These are phyloP conservation scores for Penicillium argentinense DNA, from an alignment of 495 filamentous ascomycete genomes.

Conservation along the genomic window DNA sequence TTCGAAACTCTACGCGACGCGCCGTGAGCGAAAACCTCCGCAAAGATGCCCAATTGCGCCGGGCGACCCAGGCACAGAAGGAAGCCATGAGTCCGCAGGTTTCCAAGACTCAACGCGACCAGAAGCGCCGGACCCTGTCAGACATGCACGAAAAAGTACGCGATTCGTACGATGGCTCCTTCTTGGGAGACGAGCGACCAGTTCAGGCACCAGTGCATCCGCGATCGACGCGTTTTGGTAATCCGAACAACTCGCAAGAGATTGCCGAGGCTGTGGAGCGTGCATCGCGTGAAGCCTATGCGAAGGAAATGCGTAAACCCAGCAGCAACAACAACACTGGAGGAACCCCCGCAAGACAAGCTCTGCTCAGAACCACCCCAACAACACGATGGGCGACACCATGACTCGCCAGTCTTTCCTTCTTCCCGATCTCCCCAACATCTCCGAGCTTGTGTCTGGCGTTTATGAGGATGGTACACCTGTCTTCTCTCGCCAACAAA, in stretches of 20 bases:
- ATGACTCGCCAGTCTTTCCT: constrained; percentile 59
- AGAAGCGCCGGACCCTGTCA: constrained; percentile 46
- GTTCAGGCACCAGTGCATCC: constrained; percentile 44
- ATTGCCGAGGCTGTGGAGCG: constrained; percentile 46
- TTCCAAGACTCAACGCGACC: constrained; percentile 35
- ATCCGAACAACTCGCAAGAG: constrained; percentile 42
- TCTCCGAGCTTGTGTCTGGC: constrained; percentile 71
- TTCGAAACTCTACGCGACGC: constrained; percentile 28
- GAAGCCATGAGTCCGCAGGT: constrained; percentile 43
- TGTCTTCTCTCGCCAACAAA: constrained; percentile 54
- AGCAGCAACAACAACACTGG: constrained; percentile 20
- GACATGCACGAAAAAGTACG: constrained; percentile 57
- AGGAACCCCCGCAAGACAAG: constrained; percentile 23
- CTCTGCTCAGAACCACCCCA: constrained; percentile 12
- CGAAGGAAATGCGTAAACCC: constrained; percentile 34
- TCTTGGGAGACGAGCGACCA: constrained; percentile 52
- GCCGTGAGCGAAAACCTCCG: constrained; percentile 42
- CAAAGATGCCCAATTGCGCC: constrained; percentile 46
- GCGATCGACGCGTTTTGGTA: constrained; percentile 58
- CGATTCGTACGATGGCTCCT: constrained; percentile 56
- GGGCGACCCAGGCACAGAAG: constrained; percentile 46
- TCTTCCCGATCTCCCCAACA: constrained; percentile 66
- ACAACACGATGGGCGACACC: constrained; percentile 36
- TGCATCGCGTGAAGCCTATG: constrained; percentile 42
- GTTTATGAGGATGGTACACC: constrained; percentile 66